phyloP scores from a whole-genome alignment of 441 rosid genomes.

The Arabidopsis lyrata region DNA sequence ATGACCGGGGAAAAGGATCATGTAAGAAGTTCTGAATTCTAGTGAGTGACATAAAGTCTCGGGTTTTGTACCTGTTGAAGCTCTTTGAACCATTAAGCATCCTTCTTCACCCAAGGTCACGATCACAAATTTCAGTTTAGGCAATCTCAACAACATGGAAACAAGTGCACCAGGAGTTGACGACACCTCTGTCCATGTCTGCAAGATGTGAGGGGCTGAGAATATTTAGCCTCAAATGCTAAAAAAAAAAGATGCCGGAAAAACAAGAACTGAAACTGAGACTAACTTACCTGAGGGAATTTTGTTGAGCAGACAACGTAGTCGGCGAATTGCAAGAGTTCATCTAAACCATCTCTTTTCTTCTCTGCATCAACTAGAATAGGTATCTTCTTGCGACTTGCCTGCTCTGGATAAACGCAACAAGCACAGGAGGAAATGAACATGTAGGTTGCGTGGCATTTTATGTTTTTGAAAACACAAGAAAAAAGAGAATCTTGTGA shows the following conservation, averaged over 20 bases:
- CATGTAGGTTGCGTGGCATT: slow-evolving; percentile 14
- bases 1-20: neutral
- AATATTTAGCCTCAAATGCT: neutral
- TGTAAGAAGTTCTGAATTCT: neutral
- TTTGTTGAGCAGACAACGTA: slow-evolving; percentile 81
- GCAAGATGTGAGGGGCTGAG: slow-evolving; percentile 17
- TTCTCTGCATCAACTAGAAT: slow-evolving; percentile 84
- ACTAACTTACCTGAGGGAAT: slow-evolving; percentile 75
- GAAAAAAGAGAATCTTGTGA: neutral
- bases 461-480: neutral
- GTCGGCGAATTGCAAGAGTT: slow-evolving; percentile 66
- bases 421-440: slow-evolving; percentile 34
- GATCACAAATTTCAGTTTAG: slow-evolving; percentile 70
- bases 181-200: slow-evolving; percentile 77
- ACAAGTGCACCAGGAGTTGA: slow-evolving; percentile 74
- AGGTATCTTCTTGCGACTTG: slow-evolving; percentile 73
- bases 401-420: slow-evolving; percentile 70
- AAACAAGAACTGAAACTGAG: neutral
- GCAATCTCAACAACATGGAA: slow-evolving; percentile 76
- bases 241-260: neutral
- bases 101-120: slow-evolving; percentile 87
- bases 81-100: slow-evolving; percentile 83
- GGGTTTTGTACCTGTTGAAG: slow-evolving; percentile 54
- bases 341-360: slow-evolving; percentile 82
- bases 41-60: slow-evolving; percentile 15